These are phyloP conservation scores for Xylaria arbuscula DNA, from an alignment of 2,329 filamentous ascomycete genomes.

Conservation along the genomic window DNA sequence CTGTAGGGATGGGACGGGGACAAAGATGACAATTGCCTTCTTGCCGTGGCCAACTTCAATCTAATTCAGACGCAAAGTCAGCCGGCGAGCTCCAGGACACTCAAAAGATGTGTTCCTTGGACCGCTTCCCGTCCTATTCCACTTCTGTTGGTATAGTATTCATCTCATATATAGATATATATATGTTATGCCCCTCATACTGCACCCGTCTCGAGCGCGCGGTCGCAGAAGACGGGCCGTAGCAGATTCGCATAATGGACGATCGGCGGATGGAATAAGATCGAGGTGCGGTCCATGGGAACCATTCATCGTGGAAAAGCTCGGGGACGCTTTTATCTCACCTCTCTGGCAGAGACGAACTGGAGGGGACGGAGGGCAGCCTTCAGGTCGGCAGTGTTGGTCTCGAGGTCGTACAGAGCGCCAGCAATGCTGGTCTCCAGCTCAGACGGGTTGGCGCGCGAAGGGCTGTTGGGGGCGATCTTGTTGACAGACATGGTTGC, in stretches of 20 bases:
- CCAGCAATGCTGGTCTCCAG: slow-evolving; percentile 96
- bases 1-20: slow-evolving; percentile 97
- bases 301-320: slow-evolving; percentile 28
- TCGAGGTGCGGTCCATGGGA: slow-evolving; percentile 41
- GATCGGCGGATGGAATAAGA: slow-evolving; percentile 45
- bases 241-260: slow-evolving; percentile 41
- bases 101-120: slow-evolving; percentile 65
- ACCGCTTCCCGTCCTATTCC: slow-evolving; percentile 82
- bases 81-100: slow-evolving; percentile 79
- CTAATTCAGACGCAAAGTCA: slow-evolving; percentile 79
- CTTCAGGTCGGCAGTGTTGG: slow-evolving; percentile 98
- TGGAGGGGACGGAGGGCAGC: slow-evolving; percentile 95
- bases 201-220: slow-evolving; percentile 35
- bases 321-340: slow-evolving; percentile 68
- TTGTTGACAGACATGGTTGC: slow-evolving; percentile 68
- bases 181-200: slow-evolving; percentile 41
- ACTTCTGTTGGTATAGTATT: slow-evolving; percentile 51
- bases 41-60: slow-evolving; percentile 99
- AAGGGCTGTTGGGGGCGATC: slow-evolving; percentile 97
- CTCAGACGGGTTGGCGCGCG: slow-evolving; percentile 95
- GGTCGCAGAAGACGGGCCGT: slow-evolving; percentile 41
- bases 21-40: slow-evolving; percentile 99
- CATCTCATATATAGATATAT: no score
- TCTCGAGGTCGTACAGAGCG: slow-evolving; percentile 99
- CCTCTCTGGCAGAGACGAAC: slow-evolving; percentile 99